Evolutionary conservation across 2,329 filamentous ascomycete species (phyloP), one percentile per base, ranked within the genome.

Genomic region (Penicillium expansum): DNA sequence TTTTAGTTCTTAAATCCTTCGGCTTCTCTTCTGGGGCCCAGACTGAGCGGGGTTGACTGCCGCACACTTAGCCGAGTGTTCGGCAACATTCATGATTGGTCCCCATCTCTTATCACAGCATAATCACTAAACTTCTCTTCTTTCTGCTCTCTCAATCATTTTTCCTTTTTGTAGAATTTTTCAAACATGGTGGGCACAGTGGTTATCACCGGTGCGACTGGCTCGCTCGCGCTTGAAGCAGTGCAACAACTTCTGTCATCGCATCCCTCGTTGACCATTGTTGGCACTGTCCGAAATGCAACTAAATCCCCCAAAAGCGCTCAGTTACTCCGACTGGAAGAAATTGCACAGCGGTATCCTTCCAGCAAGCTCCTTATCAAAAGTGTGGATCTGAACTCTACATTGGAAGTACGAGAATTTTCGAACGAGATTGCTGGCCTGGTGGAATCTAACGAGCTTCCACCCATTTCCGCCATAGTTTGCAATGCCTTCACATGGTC

Each of bases 401-500:
- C 48, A 13, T 6, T 30, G 4, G 44, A 52, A 24, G 57, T 59
- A 7, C 49, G 47, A 14, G 27, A n/a, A 22, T 57, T 59, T 13
- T 35, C 49, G 4, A 16, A 39, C 11, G 11, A 52, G 1, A 42
- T 59, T 27, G 29, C 49, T 6, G 32, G 32, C 18, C 20, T 48
- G n/a, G 45, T 59, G 13, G 37, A 29, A 29, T 41, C 33, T 4
- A 48, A 44, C 8, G 18, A 53, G 11, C 39, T 59, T 29, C 57
- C 54, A 13, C 39, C 35, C 13, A 57, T 59, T 24, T 43, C 24
- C 4, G 49, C 54, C 10, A 54, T 59, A 22, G 51, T 59, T 8
- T 59, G 57, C 47, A 59, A 59, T 29, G 57, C 57, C 5, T 59
- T 57, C 16, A 57, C 43, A 10, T 59, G 57, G 57, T 57, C 55